Conservation (phyloP, 202 grass and related monocot genomes). For the Brachypodium distachyon region DNA sequence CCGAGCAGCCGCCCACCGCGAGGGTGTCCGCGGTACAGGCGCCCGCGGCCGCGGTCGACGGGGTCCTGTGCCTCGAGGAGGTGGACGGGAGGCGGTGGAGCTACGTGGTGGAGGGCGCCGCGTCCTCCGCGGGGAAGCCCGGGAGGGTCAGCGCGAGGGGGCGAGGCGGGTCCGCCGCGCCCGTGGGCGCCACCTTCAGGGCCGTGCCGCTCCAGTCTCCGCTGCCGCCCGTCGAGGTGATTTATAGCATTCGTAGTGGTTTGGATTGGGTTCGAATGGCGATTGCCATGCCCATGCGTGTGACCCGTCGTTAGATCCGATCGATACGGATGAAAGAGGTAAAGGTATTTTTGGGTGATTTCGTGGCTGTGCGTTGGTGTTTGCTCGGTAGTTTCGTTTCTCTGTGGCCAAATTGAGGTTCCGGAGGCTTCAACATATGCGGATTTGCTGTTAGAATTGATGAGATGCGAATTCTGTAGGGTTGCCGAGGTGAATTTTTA, state of each 20-base stretch:
- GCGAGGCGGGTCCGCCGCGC: background rate
- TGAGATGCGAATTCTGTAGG: background rate
- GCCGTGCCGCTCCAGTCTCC: constrained; percentile 70
- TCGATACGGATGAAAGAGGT: too few species aligned
- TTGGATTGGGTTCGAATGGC: background rate
- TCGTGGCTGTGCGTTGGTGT: background rate
- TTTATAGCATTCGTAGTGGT: background rate
- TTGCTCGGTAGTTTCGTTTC: background rate
- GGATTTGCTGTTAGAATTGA: background rate
- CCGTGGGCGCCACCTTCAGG: constrained; percentile 44
- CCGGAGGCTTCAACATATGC: background rate
- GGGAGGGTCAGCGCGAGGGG: constrained; percentile 14
- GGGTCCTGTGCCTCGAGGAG: constrained; percentile 82
- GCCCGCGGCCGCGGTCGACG: constrained; percentile 6
- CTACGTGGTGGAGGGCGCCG: constrained; percentile 57
- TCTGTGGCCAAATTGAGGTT: background rate
- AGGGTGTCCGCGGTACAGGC: constrained; percentile 2
- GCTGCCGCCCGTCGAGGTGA: constrained; percentile 70
- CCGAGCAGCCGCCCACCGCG: constrained; percentile 13
- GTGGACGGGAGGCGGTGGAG: constrained; percentile 86
- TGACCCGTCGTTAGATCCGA: background rate
- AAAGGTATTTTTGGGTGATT: background rate
- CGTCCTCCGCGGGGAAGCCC: constrained; percentile 4
- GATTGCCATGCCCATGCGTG: background rate
- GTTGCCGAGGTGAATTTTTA: background rate